phyloP scores from a whole-genome alignment of 768 basidiomycete genomes.

The Obba rivulosa region DNA sequence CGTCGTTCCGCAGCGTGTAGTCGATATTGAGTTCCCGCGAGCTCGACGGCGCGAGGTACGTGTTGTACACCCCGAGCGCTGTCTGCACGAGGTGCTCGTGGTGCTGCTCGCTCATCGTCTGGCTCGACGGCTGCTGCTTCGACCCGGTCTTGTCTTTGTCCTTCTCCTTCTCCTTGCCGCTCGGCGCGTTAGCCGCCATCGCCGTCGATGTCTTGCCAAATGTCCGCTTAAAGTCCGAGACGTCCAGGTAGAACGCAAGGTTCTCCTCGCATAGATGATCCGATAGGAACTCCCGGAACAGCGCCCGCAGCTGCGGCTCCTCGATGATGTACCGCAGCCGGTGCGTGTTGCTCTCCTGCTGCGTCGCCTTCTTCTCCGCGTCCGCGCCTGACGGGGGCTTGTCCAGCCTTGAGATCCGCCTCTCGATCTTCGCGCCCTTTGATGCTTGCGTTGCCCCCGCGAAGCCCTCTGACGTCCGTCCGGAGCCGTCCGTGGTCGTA shows the following conservation, averaged over 20 bases:
- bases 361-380: constrained; percentile 40
- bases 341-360: constrained; percentile 88
- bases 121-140: constrained; percentile 55
- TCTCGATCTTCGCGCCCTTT: constrained; percentile 65
- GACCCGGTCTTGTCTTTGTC: constrained; percentile 27
- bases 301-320: constrained; percentile 78
- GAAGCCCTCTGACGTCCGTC: constrained; percentile 57
- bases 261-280: constrained; percentile 99
- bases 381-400: constrained; percentile 55
- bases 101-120: constrained; percentile 92
- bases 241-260: constrained; percentile 94
- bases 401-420: constrained; percentile 73
- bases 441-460: constrained; percentile 19
- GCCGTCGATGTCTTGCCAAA: constrained; percentile 95
- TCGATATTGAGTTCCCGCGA: constrained; percentile 98
- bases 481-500: constrained; percentile 55
- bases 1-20: constrained; percentile 91
- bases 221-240: constrained; percentile 93
- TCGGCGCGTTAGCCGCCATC: constrained; percentile 45
- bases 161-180: neutral
- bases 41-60: constrained; percentile 92
- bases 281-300: constrained; percentile 94
- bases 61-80: constrained; percentile 91
- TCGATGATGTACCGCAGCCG: constrained; percentile 89
- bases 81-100: constrained; percentile 93